Evolutionary conservation across 1,284 basidiomycete species (phyloP).

Genomic region (Ganoderma lucidum): DNA sequence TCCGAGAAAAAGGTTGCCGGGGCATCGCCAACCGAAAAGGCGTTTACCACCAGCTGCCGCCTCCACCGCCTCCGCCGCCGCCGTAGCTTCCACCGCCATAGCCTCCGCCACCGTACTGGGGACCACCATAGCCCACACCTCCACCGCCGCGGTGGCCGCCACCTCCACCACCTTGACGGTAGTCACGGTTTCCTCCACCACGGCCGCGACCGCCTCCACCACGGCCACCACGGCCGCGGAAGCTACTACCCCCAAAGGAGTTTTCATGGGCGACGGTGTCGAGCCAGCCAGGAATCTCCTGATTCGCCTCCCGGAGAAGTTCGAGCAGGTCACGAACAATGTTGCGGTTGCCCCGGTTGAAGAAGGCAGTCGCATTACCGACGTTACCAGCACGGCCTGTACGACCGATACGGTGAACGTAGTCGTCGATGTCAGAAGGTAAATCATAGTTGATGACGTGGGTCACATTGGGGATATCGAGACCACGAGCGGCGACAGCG

Average conservation of each 20-base stretch:
- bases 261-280: conserved; percentile 88
- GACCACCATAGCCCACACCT: conserved; percentile 46
- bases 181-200: conserved; percentile 54
- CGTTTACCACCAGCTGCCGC: conserved; percentile 56
- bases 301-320: conserved; percentile 95
- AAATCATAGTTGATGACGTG: conserved; percentile 99
- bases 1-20: conserved; percentile 10
- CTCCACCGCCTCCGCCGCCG: conserved; percentile 47
- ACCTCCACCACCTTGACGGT: conserved; percentile 49
- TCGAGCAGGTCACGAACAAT: conserved; percentile 94
- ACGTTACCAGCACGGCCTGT: conserved; percentile 99
- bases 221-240: conserved; percentile 61
- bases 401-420: conserved; percentile 98
- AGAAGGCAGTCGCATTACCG: conserved; percentile 95
- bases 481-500: conserved; percentile 97
- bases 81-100: conserved; percentile 46
- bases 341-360: conserved; percentile 92
- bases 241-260: conserved; percentile 68
- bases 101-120: conserved; percentile 46
- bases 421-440: conserved; percentile 99
- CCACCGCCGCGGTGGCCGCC: conserved; percentile 48
- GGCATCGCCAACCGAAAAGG: neutral
- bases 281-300: conserved; percentile 94
- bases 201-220: conserved; percentile 68
- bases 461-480: conserved; percentile 99